A percentile compares a stretch with the other conserved stretches of the same genome.
These are phyloP conservation scores for Chaetoscypha palmicola DNA, from an alignment of 2,329 filamentous ascomycete species.

Conservation along the genomic window DNA sequence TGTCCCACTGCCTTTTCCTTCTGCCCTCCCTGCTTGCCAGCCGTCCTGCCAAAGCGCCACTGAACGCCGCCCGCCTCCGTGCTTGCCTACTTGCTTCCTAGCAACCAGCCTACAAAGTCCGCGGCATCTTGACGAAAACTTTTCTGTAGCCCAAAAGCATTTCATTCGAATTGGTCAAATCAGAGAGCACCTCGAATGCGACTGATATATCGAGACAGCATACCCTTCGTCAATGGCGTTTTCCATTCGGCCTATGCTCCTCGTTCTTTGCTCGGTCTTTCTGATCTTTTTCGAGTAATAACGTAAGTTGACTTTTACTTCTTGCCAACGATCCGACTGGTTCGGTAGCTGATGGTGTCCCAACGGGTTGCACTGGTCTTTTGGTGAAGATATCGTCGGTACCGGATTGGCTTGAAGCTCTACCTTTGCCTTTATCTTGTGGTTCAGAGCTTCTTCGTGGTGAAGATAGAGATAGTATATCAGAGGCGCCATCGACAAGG, in stretches of 20 bases:
- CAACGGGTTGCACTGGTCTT: slow-evolving; percentile 17
- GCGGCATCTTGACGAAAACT: too few species aligned
- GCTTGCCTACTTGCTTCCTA: too few species aligned
- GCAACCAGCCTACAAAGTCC: too few species aligned
- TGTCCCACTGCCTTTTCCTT: too few species aligned
- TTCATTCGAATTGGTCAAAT: too few species aligned
- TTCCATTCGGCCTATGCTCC: slow-evolving; percentile 28
- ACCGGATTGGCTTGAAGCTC: slow-evolving; percentile 13
- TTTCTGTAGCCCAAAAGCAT: too few species aligned
- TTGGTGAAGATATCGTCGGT: slow-evolving; percentile 24
- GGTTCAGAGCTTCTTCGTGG: neutral
- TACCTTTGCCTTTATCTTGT: slow-evolving; percentile 22
- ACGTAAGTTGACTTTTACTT: slow-evolving; percentile 53
- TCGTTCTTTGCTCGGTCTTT: slow-evolving; percentile 39
- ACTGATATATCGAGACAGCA: too few species aligned
- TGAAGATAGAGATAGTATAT: neutral
- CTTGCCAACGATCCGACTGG: slow-evolving; percentile 41
- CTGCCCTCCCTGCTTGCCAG: too few species aligned
- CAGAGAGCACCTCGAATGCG: too few species aligned
- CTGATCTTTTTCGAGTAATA: slow-evolving; percentile 51
- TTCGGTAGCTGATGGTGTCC: slow-evolving; percentile 5
- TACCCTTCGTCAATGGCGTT: slow-evolving; percentile 7
- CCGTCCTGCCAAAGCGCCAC: too few species aligned
- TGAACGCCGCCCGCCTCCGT: too few species aligned
- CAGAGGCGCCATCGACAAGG: slow-evolving; percentile 9